Conservation (phyloP, 371 early-diverging fungal species). For the Mortierella sp. region DNA sequence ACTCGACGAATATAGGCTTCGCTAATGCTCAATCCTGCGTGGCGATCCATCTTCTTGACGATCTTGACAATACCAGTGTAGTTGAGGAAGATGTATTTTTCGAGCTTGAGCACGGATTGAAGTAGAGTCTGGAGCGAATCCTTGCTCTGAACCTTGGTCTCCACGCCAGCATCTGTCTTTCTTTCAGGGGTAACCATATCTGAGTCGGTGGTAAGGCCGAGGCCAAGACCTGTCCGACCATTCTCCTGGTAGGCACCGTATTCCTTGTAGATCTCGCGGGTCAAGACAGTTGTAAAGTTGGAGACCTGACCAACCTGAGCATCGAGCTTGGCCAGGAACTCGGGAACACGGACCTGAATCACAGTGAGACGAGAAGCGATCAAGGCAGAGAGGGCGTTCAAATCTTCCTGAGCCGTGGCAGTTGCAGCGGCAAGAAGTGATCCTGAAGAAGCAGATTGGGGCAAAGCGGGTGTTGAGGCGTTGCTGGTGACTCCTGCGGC, state of each 20-base stretch:
- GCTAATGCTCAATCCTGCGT: slow-evolving; percentile 74
- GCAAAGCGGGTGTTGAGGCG: background rate
- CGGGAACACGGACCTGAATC: slow-evolving; percentile 53
- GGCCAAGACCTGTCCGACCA: slow-evolving; percentile 49
- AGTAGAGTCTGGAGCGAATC: slow-evolving; percentile 46
- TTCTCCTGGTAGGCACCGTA: slow-evolving; percentile 55
- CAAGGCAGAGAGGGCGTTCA: slow-evolving; percentile 39
- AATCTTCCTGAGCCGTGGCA: slow-evolving; percentile 21
- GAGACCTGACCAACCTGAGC: slow-evolving; percentile 65
- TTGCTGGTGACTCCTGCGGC: slow-evolving; percentile 15
- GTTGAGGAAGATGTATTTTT: slow-evolving; percentile 69
- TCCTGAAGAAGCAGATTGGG: slow-evolving; percentile 21
- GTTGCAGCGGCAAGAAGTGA: slow-evolving; percentile 6
- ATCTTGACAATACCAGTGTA: slow-evolving; percentile 75
- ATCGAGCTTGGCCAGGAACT: slow-evolving; percentile 72
- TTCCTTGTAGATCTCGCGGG: slow-evolving; percentile 42
- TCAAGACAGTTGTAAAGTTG: slow-evolving; percentile 45
- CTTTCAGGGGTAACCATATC: no score
- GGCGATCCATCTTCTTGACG: slow-evolving; percentile 75
- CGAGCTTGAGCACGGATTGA: slow-evolving; percentile 61
- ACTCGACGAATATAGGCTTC: slow-evolving; percentile 80
- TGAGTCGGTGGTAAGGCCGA: slow-evolving; percentile 14
- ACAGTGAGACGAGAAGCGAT: slow-evolving; percentile 41
- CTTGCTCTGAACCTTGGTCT: slow-evolving; percentile 23
- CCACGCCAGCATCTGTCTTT: slow-evolving; percentile 6